phyloP scores from a whole-genome alignment of 2,329 filamentous ascomycete genomes.

The Aspergillus jensenii region DNA sequence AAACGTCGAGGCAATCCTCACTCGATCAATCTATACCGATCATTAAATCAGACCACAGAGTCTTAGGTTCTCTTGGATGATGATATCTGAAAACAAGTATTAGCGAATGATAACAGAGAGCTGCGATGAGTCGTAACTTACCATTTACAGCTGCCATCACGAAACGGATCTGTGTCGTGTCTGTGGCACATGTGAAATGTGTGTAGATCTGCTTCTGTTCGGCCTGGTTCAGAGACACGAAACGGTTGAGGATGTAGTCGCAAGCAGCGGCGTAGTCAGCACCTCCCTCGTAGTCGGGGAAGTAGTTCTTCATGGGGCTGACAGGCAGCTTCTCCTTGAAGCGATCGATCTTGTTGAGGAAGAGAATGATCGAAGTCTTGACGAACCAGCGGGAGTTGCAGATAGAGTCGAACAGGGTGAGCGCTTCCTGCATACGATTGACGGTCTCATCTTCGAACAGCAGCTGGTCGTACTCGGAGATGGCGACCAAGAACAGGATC shows the following conservation, averaged over 20 bases:
- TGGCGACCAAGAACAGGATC: conserved; percentile 93
- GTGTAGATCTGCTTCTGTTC: conserved; percentile 99
- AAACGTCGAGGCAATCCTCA: conserved; percentile 28
- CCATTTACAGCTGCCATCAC: conserved; percentile 99
- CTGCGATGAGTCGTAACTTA: conserved; percentile 48
- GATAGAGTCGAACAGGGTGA: conserved; percentile 71
- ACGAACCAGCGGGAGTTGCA: conserved; percentile 73
- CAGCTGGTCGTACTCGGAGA: conserved; percentile 94
- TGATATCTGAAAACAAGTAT: conserved; percentile 72
- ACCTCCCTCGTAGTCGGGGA: conserved; percentile 80
- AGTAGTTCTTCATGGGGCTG: conserved; percentile 74
- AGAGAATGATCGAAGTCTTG: conserved; percentile 71
- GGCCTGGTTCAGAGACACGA: conserved; percentile 97
- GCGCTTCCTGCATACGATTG: conserved; percentile 72
- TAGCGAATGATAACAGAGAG: conserved; percentile 4
- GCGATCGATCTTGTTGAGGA: conserved; percentile 73
- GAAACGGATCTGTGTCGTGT: conserved; percentile 98
- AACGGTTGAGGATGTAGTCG: conserved; percentile 98
- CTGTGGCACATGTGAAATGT: conserved; percentile 97
- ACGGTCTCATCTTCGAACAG: conserved; percentile 95
- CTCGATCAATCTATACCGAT: conserved; percentile 26
- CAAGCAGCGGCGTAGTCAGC: conserved; percentile 94
- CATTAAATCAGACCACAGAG: conserved; percentile 92
- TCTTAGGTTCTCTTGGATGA: conserved; percentile 98
- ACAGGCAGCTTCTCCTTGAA: conserved; percentile 74